Conservation (phyloP, 495 filamentous ascomycete species). For the Massariosphaeria phaeospora region DNA sequence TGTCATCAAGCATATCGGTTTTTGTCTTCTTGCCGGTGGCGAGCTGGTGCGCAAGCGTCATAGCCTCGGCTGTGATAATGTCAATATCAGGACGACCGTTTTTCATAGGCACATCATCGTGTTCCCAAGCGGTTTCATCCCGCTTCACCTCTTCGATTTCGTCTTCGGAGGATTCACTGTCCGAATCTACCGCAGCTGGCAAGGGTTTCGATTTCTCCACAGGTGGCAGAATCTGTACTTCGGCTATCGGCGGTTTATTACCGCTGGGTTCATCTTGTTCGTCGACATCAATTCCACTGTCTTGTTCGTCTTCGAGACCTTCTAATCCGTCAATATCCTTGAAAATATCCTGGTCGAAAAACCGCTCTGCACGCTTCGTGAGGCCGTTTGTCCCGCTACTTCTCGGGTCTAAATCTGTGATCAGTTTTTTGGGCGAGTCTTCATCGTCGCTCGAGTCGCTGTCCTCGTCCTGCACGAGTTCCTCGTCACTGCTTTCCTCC, state of each 20-base stretch:
- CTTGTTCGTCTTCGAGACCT: conserved; percentile 46
- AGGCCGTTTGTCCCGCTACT: conserved; percentile 50
- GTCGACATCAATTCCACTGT: conserved; percentile 51
- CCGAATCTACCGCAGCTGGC: conserved; percentile 22
- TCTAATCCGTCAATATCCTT: conserved; percentile 63
- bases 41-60: conserved; percentile 93
- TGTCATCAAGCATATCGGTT: conserved; percentile 76
- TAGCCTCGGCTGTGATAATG: conserved; percentile 97
- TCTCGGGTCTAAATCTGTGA: conserved; percentile 51
- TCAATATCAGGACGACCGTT: conserved; percentile 69
- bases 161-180: conserved; percentile 44
- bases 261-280: conserved; percentile 26
- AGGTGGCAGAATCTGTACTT: not conserved
- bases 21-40: conserved; percentile 77
- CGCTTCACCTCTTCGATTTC: conserved; percentile 51
- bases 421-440: conserved; percentile 42
- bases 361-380: conserved; percentile 75
- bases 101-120: conserved; percentile 54
- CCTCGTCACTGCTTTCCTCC: conserved; percentile 39
- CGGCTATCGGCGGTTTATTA: not conserved
- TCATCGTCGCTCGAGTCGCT: conserved; percentile 56
- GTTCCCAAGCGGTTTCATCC: conserved; percentile 63
- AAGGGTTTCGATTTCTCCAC: conserved; percentile 6
- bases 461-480: conserved; percentile 43
- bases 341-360: conserved; percentile 96